Percentiles rank a stretch among this genome's conserved stretches.
Evolutionary conservation across 139 green algal species (phyloP).

Genomic region (Eudorina sp.): DNA sequence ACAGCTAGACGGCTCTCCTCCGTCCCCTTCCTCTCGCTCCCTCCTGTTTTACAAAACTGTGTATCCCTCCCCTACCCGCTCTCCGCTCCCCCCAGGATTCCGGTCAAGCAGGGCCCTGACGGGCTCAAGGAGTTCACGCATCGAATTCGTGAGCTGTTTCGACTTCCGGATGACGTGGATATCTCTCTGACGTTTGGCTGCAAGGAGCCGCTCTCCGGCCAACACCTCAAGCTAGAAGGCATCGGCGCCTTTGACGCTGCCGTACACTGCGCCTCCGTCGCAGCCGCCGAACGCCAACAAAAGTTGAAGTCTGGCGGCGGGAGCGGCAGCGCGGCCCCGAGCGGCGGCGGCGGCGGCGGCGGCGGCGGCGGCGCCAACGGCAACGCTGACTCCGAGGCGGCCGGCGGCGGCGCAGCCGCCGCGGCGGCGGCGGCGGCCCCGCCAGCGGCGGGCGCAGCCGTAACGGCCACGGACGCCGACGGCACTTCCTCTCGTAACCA

Average conservation of each 20-base stretch:
- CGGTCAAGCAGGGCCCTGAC: constrained; percentile 70
- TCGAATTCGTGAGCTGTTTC: constrained; percentile 67
- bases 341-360: background rate
- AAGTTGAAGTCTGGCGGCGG: constrained; percentile 57
- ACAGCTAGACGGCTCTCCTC: too few relatives aligned
- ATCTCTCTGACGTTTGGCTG: constrained; percentile 79
- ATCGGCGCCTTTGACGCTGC: constrained; percentile 77
- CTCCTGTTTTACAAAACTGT: background rate
- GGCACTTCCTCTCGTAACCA: background rate
- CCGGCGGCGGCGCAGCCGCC: background rate
- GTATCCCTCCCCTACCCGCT: background rate
- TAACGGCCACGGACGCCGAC: background rate
- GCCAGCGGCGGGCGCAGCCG: background rate
- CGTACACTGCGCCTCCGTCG: constrained; percentile 76
- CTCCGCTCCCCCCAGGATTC: constrained; percentile 57
- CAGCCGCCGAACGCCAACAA: constrained; percentile 70
- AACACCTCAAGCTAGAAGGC: constrained; percentile 78
- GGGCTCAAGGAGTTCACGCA: constrained; percentile 72
- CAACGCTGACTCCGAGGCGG: background rate
- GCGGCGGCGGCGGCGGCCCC: background rate
- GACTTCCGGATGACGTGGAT: constrained; percentile 75
- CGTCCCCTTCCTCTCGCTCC: background rate
- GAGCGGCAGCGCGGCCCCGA: too few relatives aligned
- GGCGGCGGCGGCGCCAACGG: background rate
- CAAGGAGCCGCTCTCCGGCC: constrained; percentile 75